A percentile compares a stretch with the other conserved stretches of the same genome.
Conservation (phyloP, 129 eudicot species). For the Smallanthus sonchifolius region DNA sequence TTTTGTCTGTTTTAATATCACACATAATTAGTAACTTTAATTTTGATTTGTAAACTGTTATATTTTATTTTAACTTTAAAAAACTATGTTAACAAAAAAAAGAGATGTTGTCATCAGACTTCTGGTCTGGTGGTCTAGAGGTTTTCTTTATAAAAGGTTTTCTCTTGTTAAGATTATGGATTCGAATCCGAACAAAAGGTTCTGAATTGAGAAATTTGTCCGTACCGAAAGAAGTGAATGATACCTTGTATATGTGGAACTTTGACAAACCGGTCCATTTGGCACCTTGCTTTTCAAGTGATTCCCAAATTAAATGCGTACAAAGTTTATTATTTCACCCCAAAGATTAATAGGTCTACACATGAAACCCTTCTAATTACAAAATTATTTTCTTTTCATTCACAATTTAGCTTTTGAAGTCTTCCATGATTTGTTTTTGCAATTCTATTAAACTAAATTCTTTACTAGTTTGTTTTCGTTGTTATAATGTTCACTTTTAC, state of each 20-base stretch:
- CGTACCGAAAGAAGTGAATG: no score
- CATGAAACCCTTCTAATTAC: constrained; percentile 4
- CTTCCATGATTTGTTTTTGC: not conserved
- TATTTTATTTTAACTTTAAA: no score
- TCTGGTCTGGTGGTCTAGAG: no score
- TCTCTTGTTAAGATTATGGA: not conserved
- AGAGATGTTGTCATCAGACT: no score
- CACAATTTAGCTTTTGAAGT: not conserved
- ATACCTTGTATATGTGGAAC: constrained; percentile 14
- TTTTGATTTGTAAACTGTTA: no score
- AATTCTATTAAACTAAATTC: no score
- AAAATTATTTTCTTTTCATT: not conserved
- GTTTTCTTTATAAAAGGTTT: no score
- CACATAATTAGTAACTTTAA: no score
- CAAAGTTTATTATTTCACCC: constrained; percentile 5
- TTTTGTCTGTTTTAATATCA: no score
- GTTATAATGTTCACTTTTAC: not conserved
- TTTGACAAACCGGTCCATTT: constrained; percentile 25
- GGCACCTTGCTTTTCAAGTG: constrained; percentile 10
- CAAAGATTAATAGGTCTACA: constrained; percentile 7
- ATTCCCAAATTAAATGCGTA: constrained; percentile 6
- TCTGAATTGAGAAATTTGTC: no score
- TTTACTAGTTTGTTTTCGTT: not conserved
- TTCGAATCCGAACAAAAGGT: not conserved
- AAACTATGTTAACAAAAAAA: not conserved